These are phyloP conservation scores for Sherardia arvensis DNA, from an alignment of 257 asterid species.

Conservation along the genomic window DNA sequence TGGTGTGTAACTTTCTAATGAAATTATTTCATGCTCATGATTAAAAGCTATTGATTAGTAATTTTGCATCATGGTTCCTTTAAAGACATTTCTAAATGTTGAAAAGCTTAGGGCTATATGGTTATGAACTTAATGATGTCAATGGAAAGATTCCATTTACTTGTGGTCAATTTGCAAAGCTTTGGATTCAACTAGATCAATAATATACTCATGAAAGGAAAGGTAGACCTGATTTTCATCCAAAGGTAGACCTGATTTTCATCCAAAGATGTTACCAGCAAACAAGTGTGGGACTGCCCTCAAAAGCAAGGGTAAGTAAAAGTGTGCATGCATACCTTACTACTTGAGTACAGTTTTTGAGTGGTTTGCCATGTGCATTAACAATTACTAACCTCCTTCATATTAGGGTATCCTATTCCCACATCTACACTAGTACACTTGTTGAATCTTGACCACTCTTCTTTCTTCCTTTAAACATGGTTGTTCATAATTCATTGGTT, in stretches of 20 bases:
- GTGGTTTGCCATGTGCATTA: constrained; percentile 59
- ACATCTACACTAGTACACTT: too few relatives aligned
- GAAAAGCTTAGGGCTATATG: background rate
- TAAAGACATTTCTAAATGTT: background rate
- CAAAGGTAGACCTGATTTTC: background rate
- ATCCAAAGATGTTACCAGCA: constrained; percentile 21
- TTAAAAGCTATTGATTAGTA: background rate
- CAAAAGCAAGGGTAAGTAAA: constrained; percentile 16
- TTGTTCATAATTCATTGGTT: too few relatives aligned
- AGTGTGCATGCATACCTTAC: constrained; percentile 16
- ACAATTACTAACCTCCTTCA: background rate
- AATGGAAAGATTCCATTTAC: too few relatives aligned
- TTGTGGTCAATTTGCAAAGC: background rate
- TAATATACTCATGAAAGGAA: background rate
- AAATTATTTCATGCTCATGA: background rate
- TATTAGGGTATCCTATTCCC: background rate
- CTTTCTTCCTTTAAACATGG: background rate
- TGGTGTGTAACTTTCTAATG: background rate
- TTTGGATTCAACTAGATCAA: background rate
- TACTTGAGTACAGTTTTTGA: constrained; percentile 48
- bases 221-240: background rate
- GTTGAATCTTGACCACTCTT: background rate
- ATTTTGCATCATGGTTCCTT: background rate
- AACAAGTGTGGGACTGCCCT: constrained; percentile 26
- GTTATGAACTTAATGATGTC: too few relatives aligned